Base-by-base conservation (phyloP, 345 rosid species). In the Lenwebbia sp. region DNA sequence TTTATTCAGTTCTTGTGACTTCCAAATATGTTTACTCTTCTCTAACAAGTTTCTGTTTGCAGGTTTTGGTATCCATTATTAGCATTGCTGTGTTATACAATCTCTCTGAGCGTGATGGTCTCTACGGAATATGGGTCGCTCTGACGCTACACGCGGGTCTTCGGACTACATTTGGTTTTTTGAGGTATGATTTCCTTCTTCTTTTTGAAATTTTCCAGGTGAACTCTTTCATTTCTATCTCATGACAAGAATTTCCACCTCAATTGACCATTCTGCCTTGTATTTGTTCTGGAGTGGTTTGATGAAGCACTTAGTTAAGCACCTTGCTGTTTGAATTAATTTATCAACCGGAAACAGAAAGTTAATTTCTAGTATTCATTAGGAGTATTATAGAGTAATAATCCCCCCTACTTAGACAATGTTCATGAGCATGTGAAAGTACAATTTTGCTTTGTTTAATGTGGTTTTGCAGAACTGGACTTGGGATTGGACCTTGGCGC, bases 401-500 rank as follows among this genome's bases (percentile, higher is more conserved):
- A 60, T 60, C 5, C 70, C 19, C 19, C 21, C 30, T 47, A 0
- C 5, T 60, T 60, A 17, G 17, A n/a, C 13, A 60, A 60, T n/a
- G 37, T n/a, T 60, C 37, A 60, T n/a, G 70, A 58, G 70, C 53
- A 44, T n/a, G 30, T 58, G 70, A 58, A 26, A 22, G 62, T 33
- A 41, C 26, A 54, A 53, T 33, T 22, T 53, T 54, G 40, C 47
- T 83, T 54, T 44, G 56, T 30, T 56, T n/a, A 10, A 54, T 40
- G 23, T 62, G 21, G n/a, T 4, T 19, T 65, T 92, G 90, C 93
- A 97, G 99, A 95, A 91, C 94, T 88, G 99, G 96, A 47, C 92
- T 95, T 28, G 98, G 94, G 83, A 96, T 95, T 2, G 99, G 98
- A 88, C 99, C 99, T 0, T 97, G 99, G 99, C 87, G 86, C 54